phyloP scores from a whole-genome alignment of 1,284 basidiomycete genomes.

The Apiotrichum brassicae region DNA sequence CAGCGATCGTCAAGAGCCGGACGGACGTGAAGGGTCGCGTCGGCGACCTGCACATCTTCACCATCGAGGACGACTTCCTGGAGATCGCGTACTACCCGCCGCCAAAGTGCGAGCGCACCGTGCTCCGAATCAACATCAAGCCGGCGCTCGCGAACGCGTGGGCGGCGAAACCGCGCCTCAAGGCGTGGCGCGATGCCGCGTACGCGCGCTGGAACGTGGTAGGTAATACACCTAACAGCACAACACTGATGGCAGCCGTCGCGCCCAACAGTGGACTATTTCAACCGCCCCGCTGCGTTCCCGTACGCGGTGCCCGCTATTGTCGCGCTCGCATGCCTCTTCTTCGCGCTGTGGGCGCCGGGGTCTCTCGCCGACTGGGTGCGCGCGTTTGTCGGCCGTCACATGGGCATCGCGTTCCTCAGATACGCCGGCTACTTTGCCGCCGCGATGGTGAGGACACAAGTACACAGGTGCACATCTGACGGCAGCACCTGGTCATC shows the following conservation, averaged over 20 bases:
- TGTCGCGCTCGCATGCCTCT: constrained; percentile 12
- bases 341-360: constrained; percentile 20
- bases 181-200: constrained; percentile 13
- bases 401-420: constrained; percentile 18
- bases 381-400: constrained; percentile 8
- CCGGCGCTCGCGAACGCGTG: constrained; percentile 20
- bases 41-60: constrained; percentile 29
- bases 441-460: constrained; percentile 27
- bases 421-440: constrained; percentile 18
- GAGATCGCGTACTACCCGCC: constrained; percentile 26
- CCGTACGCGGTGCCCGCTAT: constrained; percentile 21
- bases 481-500: constrained; percentile 18
- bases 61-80: constrained; percentile 12
- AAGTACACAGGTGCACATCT: too few species aligned
- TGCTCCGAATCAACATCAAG: constrained; percentile 20
- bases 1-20: constrained; percentile 31
- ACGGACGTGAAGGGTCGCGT: constrained; percentile 23
- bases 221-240: constrained; percentile 3
- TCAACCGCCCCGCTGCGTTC: constrained; percentile 21
- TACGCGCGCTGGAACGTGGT: constrained; percentile 25
- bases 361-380: constrained; percentile 22
- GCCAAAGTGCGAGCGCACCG: constrained; percentile 11
- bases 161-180: constrained; percentile 16
- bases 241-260: constrained; percentile 10
- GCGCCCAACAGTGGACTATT: constrained; percentile 24